A percentile compares a stretch with the other conserved stretches of the same genome.
Evolutionary conservation across 768 basidiomycete species (phyloP).

Genomic region (Xerocomus spinulosus): DNA sequence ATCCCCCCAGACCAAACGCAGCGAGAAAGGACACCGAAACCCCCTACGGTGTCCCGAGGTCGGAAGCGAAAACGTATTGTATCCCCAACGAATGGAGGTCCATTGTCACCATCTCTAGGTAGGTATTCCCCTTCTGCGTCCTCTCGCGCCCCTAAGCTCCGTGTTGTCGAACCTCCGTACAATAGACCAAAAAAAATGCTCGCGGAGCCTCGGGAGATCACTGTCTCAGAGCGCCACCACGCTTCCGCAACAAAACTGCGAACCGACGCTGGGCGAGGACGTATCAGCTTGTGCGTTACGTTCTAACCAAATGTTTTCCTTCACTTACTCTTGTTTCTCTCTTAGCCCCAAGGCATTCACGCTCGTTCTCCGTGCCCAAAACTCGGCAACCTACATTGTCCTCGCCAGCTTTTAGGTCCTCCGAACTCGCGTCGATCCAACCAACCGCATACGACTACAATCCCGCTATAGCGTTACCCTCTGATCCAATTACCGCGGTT

Average conservation of each 20-base stretch:
- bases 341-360: constrained; percentile 10
- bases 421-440: constrained; percentile 5
- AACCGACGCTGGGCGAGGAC: neutral
- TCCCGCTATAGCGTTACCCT: constrained; percentile 5
- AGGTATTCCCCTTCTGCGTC: constrained; percentile 11
- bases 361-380: constrained; percentile 7
- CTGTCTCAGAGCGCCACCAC: constrained; percentile 4
- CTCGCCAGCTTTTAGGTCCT: constrained; percentile 5
- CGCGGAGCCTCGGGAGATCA: constrained; percentile 6
- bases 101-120: constrained; percentile 17
- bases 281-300: constrained; percentile 11
- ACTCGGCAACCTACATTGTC: constrained; percentile 4
- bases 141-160: constrained; percentile 4
- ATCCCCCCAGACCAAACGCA: neutral
- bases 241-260: constrained; percentile 3
- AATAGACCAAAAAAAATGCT: constrained; percentile 4
- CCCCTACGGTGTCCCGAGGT: constrained; percentile 9
- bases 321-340: constrained; percentile 4
- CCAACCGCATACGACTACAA: neutral
- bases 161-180: constrained; percentile 3
- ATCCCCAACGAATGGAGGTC: constrained; percentile 11
- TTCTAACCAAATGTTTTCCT: neutral
- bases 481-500: constrained; percentile 17
- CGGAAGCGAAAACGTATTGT: constrained; percentile 23
- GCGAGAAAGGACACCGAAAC: constrained; percentile 11